Base-by-base conservation (phyloP, 1,139 yeast genomes). In the Geotrichum candidum region DNA sequence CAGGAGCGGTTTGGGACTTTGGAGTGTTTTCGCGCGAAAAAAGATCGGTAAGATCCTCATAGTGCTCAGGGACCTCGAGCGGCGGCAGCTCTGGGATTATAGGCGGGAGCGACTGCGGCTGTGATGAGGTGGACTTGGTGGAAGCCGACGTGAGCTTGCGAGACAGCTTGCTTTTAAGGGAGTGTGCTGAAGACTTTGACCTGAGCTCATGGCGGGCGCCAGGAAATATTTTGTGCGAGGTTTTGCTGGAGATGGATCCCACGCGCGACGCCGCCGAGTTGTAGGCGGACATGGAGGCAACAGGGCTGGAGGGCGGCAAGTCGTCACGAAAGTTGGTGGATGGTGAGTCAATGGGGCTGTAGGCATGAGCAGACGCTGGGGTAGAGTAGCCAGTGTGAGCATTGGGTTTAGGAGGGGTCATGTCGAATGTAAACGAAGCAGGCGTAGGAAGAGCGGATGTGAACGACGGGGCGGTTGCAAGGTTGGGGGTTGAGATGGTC, bases 71-170 rank as follows among this genome's bases (percentile, higher is more conserved):
- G 35, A 60, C 54, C 10, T 41, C 38, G 7, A 60, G 31, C 15
- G 52, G 62, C 15, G 62, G 62, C 3, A 60, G 62, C 52, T 56
- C 60, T 2, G 55, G 59, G 38, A 51, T 41, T 5, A 41, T 41
- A 15, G 48, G 48, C n/a, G 48, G 48, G 3, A 41, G 48, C 5
- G 48, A 41, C 22, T 41, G 18, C 18, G n/a, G 48, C 18, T 41
- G 48, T 0, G 48, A 41, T 7, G 48, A 41, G 48, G 23, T n/a
- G 13, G 48, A 41, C n/a, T 41, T 41, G 48, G 22, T 41, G 18
- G 48, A 41, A n/a, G 48, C 48, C 1, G 48, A 41, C 2, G 48
- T 41, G 5, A 41, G 48, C 48, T 41, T 41, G 48, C 48, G 48
- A n/a, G 48, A 41, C n/a, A 41, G 48, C n/a, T 41, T 41, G 10